A percentile compares a stretch with the other conserved stretches of the same genome.
Conservation (phyloP, 2,329 filamentous ascomycete species). For the Neonectria magnoliae region DNA sequence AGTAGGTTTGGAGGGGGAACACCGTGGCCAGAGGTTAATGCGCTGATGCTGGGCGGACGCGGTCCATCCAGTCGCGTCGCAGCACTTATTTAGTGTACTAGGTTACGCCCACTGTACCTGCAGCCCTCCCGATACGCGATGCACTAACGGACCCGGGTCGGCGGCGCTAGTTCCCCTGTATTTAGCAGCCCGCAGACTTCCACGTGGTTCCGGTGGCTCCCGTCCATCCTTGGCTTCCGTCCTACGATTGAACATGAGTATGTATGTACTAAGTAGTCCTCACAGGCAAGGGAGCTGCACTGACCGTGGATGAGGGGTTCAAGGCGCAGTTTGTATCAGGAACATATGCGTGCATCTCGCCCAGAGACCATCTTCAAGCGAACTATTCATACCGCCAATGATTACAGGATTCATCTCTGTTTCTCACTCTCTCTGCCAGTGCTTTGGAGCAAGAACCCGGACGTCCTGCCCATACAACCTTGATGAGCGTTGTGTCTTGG, state of each 20-base stretch:
- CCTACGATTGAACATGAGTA: too few species aligned
- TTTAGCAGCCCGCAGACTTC: not conserved
- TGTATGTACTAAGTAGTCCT: too few species aligned
- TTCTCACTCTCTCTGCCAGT: not conserved
- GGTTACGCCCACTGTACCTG: conserved; percentile 9
- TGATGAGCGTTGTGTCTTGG: not conserved
- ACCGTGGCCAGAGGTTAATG: conserved; percentile 21
- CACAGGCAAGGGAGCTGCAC: not conserved
- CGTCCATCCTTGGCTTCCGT: not conserved
- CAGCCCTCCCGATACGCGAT: not conserved
- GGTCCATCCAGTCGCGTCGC: conserved; percentile 12
- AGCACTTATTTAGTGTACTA: not conserved
- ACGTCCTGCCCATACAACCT: not conserved
- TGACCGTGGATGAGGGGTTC: not conserved
- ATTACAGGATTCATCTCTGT: not conserved
- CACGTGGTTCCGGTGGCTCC: conserved; percentile 17
- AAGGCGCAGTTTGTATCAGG: not conserved
- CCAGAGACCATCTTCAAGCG: not conserved
- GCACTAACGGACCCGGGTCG: conserved; percentile 1
- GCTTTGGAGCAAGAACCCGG: not conserved
- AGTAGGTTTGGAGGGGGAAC: conserved; percentile 12
- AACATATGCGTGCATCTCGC: not conserved
- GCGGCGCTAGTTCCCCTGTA: not conserved
- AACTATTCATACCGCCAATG: not conserved
- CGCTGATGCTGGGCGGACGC: not conserved